Conservation (phyloP, 257 asterid species). For the Dorcoceras hygrometricum region DNA sequence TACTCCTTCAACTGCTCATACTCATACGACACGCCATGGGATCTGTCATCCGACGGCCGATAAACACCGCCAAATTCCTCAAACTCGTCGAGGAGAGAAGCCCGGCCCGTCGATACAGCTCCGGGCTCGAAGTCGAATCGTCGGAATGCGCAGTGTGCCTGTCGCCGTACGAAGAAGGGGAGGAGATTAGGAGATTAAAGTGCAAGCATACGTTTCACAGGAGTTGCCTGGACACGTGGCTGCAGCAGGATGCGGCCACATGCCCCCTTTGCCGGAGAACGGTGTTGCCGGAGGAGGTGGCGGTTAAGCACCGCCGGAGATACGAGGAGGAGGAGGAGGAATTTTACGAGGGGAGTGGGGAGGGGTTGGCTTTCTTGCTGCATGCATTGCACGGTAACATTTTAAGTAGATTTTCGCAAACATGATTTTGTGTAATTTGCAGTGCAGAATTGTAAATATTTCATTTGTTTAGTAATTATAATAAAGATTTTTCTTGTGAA, state of each 20-base stretch:
- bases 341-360: too few relatives aligned
- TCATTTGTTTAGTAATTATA: too few relatives aligned
- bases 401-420: too few relatives aligned
- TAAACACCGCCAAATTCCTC: conserved; percentile 49
- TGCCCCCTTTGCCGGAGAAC: conserved; percentile 1
- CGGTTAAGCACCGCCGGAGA: background rate
- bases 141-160: conserved; percentile 59
- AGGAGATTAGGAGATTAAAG: conserved; percentile 1
- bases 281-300: conserved; percentile 8
- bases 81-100: conserved; percentile 44
- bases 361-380: too few relatives aligned
- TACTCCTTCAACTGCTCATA: conserved; percentile 45
- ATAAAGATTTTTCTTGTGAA: too few relatives aligned
- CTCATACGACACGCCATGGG: conserved; percentile 34
- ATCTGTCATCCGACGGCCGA: conserved; percentile 25
- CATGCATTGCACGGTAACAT: too few relatives aligned
- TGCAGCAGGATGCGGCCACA: background rate
- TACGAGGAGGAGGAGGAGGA: too few relatives aligned
- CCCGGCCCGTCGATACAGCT: conserved; percentile 33
- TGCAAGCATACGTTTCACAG: conserved; percentile 4
- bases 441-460: too few relatives aligned
- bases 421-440: too few relatives aligned
- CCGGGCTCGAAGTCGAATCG: conserved; percentile 17
- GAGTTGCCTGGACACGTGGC: conserved; percentile 12
- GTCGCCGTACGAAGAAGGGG: conserved; percentile 24